Evolutionary conservation across 805 yeast genomes (phyloP).

Genomic region (Clavispora santaluciae): DNA sequence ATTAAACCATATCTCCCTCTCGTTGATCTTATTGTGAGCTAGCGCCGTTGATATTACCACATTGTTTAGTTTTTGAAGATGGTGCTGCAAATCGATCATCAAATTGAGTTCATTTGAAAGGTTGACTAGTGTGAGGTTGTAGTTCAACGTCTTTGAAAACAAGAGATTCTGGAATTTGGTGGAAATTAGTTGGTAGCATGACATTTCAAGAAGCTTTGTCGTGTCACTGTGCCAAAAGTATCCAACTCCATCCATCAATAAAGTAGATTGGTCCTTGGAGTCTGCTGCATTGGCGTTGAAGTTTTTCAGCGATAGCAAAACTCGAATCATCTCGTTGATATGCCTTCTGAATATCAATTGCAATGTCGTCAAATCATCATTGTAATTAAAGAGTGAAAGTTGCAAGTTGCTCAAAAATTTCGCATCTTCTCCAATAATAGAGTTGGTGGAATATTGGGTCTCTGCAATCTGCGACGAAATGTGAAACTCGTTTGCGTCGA

Average conservation of each 20-base stretch:
- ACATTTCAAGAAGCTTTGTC: conserved; percentile 34
- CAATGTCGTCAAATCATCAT: conserved; percentile 43
- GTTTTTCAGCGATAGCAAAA: conserved; percentile 34
- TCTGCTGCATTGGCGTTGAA: conserved; percentile 20
- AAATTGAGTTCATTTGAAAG: conserved; percentile 37
- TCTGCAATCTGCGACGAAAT: conserved; percentile 21
- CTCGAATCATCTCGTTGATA: conserved; percentile 38
- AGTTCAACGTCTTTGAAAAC: conserved; percentile 26
- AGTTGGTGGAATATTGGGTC: conserved; percentile 22
- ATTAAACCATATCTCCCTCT: conserved; percentile 39
- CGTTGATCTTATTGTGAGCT: conserved; percentile 16
- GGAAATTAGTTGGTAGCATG: conserved; percentile 36
- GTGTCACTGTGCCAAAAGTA: conserved; percentile 41
- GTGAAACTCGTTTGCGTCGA: conserved; percentile 46
- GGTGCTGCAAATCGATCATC: conserved; percentile 40
- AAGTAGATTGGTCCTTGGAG: conserved; percentile 14
- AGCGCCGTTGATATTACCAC: conserved; percentile 5
- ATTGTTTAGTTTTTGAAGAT: conserved; percentile 33
- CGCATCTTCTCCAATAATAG: conserved; percentile 43
- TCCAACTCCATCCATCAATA: conserved; percentile 39
- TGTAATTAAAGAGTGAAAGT: conserved; percentile 38
- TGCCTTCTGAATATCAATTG: conserved; percentile 41
- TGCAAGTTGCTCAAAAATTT: conserved; percentile 39
- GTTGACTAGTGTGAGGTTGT: conserved; percentile 31
- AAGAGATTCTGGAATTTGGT: conserved; percentile 32